Evolutionary conservation across 2,329 filamentous ascomycete genomes (phyloP).

Genomic region (Leptosphaerulina australis): DNA sequence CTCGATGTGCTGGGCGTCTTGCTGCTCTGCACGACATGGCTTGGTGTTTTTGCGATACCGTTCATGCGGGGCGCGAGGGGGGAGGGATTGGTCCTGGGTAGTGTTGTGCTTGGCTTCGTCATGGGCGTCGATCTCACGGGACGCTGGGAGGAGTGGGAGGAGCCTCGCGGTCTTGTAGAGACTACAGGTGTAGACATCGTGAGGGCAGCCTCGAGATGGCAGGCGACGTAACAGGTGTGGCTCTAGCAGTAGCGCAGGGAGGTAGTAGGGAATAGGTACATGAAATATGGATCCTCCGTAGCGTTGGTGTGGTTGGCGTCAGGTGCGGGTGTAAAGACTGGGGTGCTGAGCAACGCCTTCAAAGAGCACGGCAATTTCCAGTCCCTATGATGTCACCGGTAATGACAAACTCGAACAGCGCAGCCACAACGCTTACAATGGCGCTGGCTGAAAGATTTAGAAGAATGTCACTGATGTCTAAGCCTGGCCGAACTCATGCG

Average conservation of each 20-base stretch:
- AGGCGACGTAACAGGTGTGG: conserved; percentile 23
- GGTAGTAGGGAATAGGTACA: conserved; percentile 28
- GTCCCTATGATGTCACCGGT: conserved; percentile 13
- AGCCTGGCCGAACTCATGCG: background rate
- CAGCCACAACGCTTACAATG: conserved; percentile 11
- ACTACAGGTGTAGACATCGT: conserved; percentile 46
- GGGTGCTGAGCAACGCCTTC: conserved; percentile 7
- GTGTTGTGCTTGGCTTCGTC: conserved; percentile 36
- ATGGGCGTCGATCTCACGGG: conserved; percentile 38
- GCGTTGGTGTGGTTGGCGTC: conserved; percentile 14
- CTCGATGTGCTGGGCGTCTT: conserved; percentile 57
- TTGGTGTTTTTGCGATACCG: conserved; percentile 43
- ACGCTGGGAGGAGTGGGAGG: conserved; percentile 33
- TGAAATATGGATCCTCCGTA: conserved; percentile 30
- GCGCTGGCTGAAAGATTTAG: conserved; percentile 4
- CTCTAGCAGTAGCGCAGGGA: conserved; percentile 15
- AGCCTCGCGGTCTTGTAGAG: conserved; percentile 40
- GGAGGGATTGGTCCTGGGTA: conserved; percentile 29
- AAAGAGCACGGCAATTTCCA: conserved; percentile 10
- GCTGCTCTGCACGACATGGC: conserved; percentile 30
- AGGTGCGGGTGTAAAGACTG: conserved; percentile 11
- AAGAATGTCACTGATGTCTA: conserved; percentile 6
- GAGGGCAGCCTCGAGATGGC: conserved; percentile 7
- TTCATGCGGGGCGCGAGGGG: conserved; percentile 43
- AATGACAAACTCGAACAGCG: conserved; percentile 13